phyloP scores from a whole-genome alignment of 345 rosid species.

The Citrus cavaleriei region DNA sequence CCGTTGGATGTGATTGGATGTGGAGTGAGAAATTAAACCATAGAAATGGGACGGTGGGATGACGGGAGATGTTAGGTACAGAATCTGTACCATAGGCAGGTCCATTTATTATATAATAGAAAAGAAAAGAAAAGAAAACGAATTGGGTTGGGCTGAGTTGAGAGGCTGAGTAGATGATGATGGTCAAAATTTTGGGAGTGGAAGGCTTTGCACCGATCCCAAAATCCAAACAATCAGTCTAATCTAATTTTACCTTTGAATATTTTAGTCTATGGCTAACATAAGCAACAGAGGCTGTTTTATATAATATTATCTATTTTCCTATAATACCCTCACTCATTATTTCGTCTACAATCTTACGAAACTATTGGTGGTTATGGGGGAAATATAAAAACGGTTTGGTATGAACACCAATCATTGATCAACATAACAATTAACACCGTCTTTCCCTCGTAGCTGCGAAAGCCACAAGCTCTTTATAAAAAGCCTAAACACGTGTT shows the following conservation, averaged over 20 bases:
- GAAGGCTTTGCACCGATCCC: not conserved
- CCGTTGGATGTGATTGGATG: no score
- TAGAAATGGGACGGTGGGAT: no score
- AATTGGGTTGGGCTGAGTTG: no score
- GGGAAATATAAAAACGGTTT: not conserved
- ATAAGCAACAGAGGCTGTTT: not conserved
- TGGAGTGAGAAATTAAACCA: no score
- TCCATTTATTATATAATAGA: no score
- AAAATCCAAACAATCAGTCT: conserved; percentile 8
- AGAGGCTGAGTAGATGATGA: no score
- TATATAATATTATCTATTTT: not conserved
- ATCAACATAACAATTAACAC: no score
- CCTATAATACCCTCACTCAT: not conserved
- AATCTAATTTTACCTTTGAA: not conserved
- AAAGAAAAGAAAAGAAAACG: no score
- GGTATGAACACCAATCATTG: not conserved
- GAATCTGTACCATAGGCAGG: no score
- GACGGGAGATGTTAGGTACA: no score
- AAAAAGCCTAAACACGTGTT: conserved; percentile 63
- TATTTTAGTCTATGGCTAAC: not conserved
- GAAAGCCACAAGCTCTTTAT: conserved; percentile 17
- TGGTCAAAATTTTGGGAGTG: not conserved
- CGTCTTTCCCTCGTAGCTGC: not conserved
- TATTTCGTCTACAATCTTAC: not conserved
- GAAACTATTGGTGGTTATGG: not conserved